Evolutionary conservation across 306 rosid genomes (phyloP).

Genomic region (Dryas alaskensis): DNA sequence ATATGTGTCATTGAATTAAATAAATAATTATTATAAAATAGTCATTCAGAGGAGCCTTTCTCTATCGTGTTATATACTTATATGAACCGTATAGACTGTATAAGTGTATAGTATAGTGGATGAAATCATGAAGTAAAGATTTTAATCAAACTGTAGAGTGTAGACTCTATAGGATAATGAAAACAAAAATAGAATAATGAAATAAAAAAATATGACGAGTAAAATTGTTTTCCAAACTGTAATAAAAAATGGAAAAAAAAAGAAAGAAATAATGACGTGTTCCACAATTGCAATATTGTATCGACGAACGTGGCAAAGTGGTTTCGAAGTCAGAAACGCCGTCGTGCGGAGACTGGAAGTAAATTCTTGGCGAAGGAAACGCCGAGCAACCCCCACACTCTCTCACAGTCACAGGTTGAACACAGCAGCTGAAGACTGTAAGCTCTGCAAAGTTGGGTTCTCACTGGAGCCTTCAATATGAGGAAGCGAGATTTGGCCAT

Average conservation of each 20-base stretch:
- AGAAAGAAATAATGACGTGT: not conserved
- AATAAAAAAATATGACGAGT: not conserved
- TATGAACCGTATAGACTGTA: no score
- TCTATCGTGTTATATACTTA: no score
- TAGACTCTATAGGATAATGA: no score
- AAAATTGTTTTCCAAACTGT: not conserved
- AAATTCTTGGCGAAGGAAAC: not conserved
- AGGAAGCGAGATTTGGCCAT: conserved; percentile 99
- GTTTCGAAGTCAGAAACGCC: not conserved
- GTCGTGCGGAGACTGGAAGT: not conserved
- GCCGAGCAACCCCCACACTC: not conserved
- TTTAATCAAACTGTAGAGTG: no score
- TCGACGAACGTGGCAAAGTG: not conserved
- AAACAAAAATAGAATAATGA: no score
- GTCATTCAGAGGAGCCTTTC: no score
- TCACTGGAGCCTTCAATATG: conserved; percentile 35
- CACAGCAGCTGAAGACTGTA: not conserved
- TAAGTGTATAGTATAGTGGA: no score
- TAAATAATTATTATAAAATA: no score
- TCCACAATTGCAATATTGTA: not conserved
- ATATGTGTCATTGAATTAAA: no score
- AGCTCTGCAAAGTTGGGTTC: not conserved
- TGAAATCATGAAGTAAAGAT: no score
- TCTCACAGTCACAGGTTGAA: not conserved
- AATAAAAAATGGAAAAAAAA: not conserved